These are phyloP conservation scores for Quercus agrifolia DNA, from an alignment of 306 rosid species.

Conservation along the genomic window DNA sequence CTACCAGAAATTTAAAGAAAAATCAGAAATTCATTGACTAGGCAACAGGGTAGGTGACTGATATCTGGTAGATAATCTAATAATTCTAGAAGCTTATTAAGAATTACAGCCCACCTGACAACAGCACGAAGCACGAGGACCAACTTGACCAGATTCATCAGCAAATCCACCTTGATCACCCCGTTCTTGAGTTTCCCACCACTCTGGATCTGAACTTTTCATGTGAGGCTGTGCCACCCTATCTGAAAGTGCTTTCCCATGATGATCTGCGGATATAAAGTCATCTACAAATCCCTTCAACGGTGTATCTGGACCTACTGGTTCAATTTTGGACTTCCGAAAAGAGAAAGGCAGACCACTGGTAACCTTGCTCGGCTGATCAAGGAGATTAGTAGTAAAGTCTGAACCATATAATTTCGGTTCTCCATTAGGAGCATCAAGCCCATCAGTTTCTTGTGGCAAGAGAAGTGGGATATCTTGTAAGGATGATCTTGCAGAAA, in stretches of 20 bases:
- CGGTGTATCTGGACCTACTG: slow-evolving; percentile 64
- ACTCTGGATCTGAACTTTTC: slow-evolving; percentile 48
- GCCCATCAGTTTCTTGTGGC: slow-evolving; percentile 63
- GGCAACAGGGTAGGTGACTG: not conserved
- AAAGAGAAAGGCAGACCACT: slow-evolving; percentile 39
- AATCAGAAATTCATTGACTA: not conserved
- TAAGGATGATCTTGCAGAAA: slow-evolving; percentile 53
- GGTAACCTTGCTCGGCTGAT: slow-evolving; percentile 27
- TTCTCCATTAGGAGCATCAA: slow-evolving; percentile 42
- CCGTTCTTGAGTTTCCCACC: slow-evolving; percentile 98
- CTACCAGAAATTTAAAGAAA: not conserved
- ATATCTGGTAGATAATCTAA: not conserved
- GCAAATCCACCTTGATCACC: slow-evolving; percentile 66
- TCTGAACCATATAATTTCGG: slow-evolving; percentile 19
- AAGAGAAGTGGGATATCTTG: slow-evolving; percentile 92
- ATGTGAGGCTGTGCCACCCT: slow-evolving; percentile 28
- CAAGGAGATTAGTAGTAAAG: slow-evolving; percentile 14
- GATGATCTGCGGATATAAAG: slow-evolving; percentile 41
- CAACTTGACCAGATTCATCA: slow-evolving; percentile 86
- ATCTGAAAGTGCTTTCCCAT: slow-evolving; percentile 41
- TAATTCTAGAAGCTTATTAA: not conserved
- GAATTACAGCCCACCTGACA: slow-evolving; percentile 64
- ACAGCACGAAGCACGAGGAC: slow-evolving; percentile 88
- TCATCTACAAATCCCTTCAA: slow-evolving; percentile 91
- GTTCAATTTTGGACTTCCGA: slow-evolving; percentile 50